A percentile compares a stretch with the other conserved stretches of the same genome.
phyloP scores from a whole-genome alignment of 805 yeast genomes.

The Saturnispora halmiae region DNA sequence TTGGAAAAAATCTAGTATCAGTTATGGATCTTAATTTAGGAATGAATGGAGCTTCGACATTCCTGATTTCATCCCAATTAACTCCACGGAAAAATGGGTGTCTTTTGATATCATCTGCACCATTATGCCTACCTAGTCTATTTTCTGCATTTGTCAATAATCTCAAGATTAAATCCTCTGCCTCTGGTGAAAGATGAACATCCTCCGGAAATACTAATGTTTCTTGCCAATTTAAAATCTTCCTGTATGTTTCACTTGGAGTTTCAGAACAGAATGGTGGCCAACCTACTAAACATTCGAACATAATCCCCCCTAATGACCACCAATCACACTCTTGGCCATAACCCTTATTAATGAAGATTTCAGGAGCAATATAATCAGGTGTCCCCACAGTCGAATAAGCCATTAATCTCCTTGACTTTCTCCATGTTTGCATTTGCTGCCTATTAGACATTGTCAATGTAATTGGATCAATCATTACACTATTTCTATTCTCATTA shows the following conservation, averaged over 20 bases:
- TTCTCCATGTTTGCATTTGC: slow-evolving; percentile 94
- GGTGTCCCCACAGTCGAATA: slow-evolving; percentile 96
- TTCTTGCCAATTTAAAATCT: slow-evolving; percentile 87
- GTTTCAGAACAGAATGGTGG: slow-evolving; percentile 95
- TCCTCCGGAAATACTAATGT: slow-evolving; percentile 85
- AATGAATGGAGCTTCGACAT: slow-evolving; percentile 86
- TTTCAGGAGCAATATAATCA: slow-evolving; percentile 93
- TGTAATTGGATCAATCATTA: slow-evolving; percentile 90
- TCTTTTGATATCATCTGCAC: slow-evolving; percentile 80
- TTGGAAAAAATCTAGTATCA: slow-evolving; percentile 96
- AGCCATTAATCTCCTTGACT: slow-evolving; percentile 85
- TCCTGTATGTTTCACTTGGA: slow-evolving; percentile 87
- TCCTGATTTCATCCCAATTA: slow-evolving; percentile 83
- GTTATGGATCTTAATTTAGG: slow-evolving; percentile 88
- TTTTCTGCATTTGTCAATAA: slow-evolving; percentile 70
- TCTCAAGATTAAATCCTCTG: slow-evolving; percentile 75
- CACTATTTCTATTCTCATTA: slow-evolving; percentile 46
- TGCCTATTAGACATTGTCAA: slow-evolving; percentile 91
- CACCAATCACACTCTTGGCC: slow-evolving; percentile 99
- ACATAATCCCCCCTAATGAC: slow-evolving; percentile 95
- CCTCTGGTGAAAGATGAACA: slow-evolving; percentile 78
- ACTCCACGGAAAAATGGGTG: slow-evolving; percentile 96
- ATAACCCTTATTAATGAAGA: slow-evolving; percentile 85
- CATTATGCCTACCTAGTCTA: slow-evolving; percentile 81
- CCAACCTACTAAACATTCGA: slow-evolving; percentile 93